These are phyloP conservation scores for Suillus variegatus DNA, from an alignment of 768 basidiomycete genomes.

Conservation along the genomic window DNA sequence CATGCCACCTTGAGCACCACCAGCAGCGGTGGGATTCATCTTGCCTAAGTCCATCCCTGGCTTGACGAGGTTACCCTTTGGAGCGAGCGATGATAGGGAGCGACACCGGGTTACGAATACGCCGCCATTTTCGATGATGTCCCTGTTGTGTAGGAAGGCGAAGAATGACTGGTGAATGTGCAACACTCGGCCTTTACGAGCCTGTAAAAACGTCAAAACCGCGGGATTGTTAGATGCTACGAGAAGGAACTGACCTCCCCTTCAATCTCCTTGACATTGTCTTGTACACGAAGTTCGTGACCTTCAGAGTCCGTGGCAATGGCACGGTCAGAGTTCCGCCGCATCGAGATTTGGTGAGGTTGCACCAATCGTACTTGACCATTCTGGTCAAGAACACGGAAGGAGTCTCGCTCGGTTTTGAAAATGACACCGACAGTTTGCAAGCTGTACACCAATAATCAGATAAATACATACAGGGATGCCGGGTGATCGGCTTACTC, in stretches of 20 bases:
- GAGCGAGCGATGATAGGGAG: constrained; percentile 80
- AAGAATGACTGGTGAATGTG: constrained; percentile 95
- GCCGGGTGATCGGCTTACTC: constrained; percentile 60
- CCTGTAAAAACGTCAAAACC: constrained; percentile 38
- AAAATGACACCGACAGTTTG: constrained; percentile 97
- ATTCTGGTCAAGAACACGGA: constrained; percentile 95
- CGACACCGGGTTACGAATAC: constrained; percentile 92
- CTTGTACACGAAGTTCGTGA: constrained; percentile 82
- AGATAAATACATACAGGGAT: constrained; percentile 14
- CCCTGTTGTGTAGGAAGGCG: constrained; percentile 93
- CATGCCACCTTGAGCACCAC: constrained; percentile 69
- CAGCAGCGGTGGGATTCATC: constrained; percentile 79
- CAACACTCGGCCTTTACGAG: constrained; percentile 85
- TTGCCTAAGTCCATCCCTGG: constrained; percentile 78
- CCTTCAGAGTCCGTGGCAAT: constrained; percentile 91
- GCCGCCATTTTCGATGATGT: constrained; percentile 87
- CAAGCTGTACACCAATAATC: constrained; percentile 47
- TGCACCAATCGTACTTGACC: constrained; percentile 87
- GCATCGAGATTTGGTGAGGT: constrained; percentile 94
- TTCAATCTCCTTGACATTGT: constrained; percentile 90
- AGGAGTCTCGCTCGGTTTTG: constrained; percentile 94
- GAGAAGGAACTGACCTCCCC: constrained; percentile 63
- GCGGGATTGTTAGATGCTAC: not conserved
- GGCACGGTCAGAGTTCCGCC: constrained; percentile 75
- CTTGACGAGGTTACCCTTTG: constrained; percentile 75